Evolutionary conservation across 2,329 filamentous ascomycete species (phyloP), one percentile per base, ranked within the genome.

Genomic region (Plectosphaerella cucumerina): DNA sequence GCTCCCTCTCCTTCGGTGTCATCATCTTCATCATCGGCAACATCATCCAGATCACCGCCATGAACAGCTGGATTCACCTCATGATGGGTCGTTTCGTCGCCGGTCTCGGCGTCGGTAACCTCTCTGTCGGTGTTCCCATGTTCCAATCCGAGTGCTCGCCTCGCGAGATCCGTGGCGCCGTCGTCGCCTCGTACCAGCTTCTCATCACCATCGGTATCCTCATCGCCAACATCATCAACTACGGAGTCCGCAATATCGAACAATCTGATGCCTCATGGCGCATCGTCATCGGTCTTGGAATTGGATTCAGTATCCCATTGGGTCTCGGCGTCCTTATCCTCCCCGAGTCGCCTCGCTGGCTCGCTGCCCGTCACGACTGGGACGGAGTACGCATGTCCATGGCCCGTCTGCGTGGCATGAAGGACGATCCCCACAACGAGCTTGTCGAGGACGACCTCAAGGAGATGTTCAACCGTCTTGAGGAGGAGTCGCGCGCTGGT

Each of bases 151-250:
- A 87, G 62, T 82, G 75, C 48, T 75, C 80, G 2, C 84, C 84
- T 4, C 74, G 76, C 17, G 75, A 82, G 59, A 84, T 86, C 54
- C 80, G 84, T 57, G 84, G 83, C 58, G 77, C 80, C 33, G 77
- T 87, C 42, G 80, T 86, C n/a, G 75, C 78, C 5, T 82, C 79
- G n/a, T 89, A 89, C 66, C 86, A 89, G 67, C 78, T 89, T 15
- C 84, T 88, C 70, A 86, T 89, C 64, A 89, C 85, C 1, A 71
- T 88, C 23, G 86, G 86, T 33, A 87, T 89, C 56, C 80, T 82
- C 49, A 63, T 77, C 18, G 72, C 77, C 49, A 78, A 80, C 57
- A 68, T 76, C 50, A 72, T 83, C 59, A 82, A 82, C 64, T 80
- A 70, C 49, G 78, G 75, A 42, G 71, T 77, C 10, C 68, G 72